These are phyloP conservation scores for Cicer arietinum DNA, from an alignment of 306 rosid species.

Conservation along the genomic window DNA sequence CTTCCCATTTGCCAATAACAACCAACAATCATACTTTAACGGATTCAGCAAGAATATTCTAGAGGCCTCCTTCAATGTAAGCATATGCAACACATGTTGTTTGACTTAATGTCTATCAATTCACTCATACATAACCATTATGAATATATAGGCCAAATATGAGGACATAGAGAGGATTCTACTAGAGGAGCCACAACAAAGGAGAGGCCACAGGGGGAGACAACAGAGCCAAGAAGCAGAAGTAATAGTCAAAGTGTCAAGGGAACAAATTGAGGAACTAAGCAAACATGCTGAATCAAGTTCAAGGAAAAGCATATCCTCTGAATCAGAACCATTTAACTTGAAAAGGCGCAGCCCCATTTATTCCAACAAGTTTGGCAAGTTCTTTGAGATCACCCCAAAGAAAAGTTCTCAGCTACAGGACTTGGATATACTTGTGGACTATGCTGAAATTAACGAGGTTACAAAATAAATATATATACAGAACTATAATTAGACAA, in stretches of 20 bases:
- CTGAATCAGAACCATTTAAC: constrained; percentile 44
- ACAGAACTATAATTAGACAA: not conserved
- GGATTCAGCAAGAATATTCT: constrained; percentile 43
- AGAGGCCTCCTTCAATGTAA: constrained; percentile 47
- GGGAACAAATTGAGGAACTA: constrained; percentile 34
- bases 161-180: constrained; percentile 40
- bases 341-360: constrained; percentile 12
- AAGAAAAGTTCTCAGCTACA: constrained; percentile 3
- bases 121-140: not conserved
- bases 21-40: constrained; percentile 33
- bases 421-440: constrained; percentile 16
- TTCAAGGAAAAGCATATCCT: not conserved
- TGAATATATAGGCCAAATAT: constrained; percentile 20
- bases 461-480: not conserved
- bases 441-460: not conserved
- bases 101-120: not conserved
- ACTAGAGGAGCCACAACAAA: not conserved
- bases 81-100: not conserved
- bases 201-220: not conserved
- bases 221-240: constrained; percentile 32
- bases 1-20: not conserved
- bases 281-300: constrained; percentile 28
- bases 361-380: constrained; percentile 48
- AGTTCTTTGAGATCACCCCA: constrained; percentile 40
- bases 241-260: constrained; percentile 35